These are phyloP conservation scores for Penicillium glabrum DNA, from an alignment of 2,329 filamentous ascomycete species.

Conservation along the genomic window DNA sequence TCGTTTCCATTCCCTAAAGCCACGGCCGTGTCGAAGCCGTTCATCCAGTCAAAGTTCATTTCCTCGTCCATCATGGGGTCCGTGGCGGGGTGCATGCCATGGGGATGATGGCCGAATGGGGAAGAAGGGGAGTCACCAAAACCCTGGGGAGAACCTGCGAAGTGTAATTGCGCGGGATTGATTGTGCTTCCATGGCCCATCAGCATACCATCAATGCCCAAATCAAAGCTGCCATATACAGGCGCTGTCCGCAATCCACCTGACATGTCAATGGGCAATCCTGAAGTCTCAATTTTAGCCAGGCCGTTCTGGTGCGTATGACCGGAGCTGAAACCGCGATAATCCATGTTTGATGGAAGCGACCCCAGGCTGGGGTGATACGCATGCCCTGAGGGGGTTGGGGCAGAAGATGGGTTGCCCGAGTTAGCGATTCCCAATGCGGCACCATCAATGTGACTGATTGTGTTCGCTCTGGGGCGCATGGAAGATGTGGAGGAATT, in stretches of 20 bases:
- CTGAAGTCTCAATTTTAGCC: slow-evolving; percentile 79
- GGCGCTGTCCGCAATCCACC: slow-evolving; percentile 78
- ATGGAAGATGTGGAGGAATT: slow-evolving; percentile 55
- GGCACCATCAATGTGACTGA: slow-evolving; percentile 83
- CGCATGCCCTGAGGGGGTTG: slow-evolving; percentile 51
- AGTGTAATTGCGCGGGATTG: slow-evolving; percentile 72
- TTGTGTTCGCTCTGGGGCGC: slow-evolving; percentile 91
- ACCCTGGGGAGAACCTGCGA: slow-evolving; percentile 70
- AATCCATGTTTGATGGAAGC: slow-evolving; percentile 58
- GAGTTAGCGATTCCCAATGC: slow-evolving; percentile 64
- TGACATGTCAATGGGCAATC: slow-evolving; percentile 65
- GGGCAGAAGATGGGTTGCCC: slow-evolving; percentile 26
- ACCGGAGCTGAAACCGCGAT: slow-evolving; percentile 62
- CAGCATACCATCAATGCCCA: slow-evolving; percentile 68
- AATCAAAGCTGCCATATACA: slow-evolving; percentile 67
- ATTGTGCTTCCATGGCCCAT: slow-evolving; percentile 65
- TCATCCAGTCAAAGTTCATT: slow-evolving; percentile 80
- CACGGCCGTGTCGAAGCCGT: slow-evolving; percentile 76
- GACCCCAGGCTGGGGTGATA: slow-evolving; percentile 75
- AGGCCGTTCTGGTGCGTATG: slow-evolving; percentile 63
- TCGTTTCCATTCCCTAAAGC: slow-evolving; percentile 69
- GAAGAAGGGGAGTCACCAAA: slow-evolving; percentile 44
- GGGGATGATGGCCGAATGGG: slow-evolving; percentile 42
- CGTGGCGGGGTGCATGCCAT: slow-evolving; percentile 56
- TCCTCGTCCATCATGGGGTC: slow-evolving; percentile 65